A percentile compares a stretch with the other conserved stretches of the same genome.
Conservation (phyloP, 176 grass and related monocot species). For the Carex kokanica region DNA sequence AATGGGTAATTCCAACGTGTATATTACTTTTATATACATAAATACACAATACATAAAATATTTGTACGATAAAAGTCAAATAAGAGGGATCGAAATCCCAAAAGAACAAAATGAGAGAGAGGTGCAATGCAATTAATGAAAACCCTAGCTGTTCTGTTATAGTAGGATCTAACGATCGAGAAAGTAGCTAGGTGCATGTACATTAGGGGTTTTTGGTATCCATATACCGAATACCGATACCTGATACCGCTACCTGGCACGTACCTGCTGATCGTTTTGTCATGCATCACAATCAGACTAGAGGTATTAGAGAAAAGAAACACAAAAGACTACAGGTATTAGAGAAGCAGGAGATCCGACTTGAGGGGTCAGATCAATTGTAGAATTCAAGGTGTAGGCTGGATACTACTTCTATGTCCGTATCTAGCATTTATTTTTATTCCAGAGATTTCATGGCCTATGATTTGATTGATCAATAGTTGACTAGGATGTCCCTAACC, state of each 20-base stretch:
- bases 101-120: constrained; percentile 24
- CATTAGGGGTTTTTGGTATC: constrained; percentile 3
- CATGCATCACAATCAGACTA: constrained; percentile 58
- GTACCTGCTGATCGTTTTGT: constrained; percentile 23
- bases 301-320: too few species aligned
- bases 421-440: too few species aligned
- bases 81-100: constrained; percentile 23
- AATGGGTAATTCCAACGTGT: too few species aligned
- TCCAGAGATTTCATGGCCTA: too few species aligned
- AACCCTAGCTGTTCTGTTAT: constrained; percentile 2
- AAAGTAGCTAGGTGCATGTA: constrained; percentile 32
- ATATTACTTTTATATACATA: too few species aligned
- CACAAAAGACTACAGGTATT: too few species aligned
- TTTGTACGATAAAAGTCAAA: constrained; percentile 1
- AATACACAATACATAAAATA: background rate
- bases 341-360: too few species aligned
- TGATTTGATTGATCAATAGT: too few species aligned
- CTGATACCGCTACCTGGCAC: constrained; percentile 6
- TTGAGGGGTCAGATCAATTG: too few species aligned
- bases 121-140: background rate
- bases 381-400: too few species aligned
- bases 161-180: constrained; percentile 30
- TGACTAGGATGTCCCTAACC: too few species aligned
- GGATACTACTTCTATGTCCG: too few species aligned
- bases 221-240: constrained; percentile 17